Evolutionary conservation across 441 rosid genomes (phyloP), one percentile per base, ranked within the genome.

Genomic region (Raphanus hybrid): DNA sequence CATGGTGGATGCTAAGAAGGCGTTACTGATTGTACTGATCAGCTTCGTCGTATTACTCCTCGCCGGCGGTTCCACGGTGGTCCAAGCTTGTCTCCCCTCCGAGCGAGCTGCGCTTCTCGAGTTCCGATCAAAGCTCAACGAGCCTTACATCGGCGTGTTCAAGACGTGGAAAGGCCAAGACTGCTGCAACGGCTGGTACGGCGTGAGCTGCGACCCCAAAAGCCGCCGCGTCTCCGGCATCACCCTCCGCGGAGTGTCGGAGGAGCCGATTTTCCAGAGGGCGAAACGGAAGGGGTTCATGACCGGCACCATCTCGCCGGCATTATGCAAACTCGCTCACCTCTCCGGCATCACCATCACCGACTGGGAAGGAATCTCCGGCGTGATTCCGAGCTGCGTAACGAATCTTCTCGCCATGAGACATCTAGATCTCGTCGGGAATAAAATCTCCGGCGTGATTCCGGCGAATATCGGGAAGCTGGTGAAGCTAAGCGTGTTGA

Each of bases 111-210:
- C 97, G 3, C 84, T 91, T 15, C 73, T 88, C 0, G 86, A 87
- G 78, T 82, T 94, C 84, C 87, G 85, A 35, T 73, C 90, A 1
- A 86, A 84, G 60, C 96, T 94, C 64, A 85, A 78, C 11, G 99
- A 94, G 80, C 86, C 94, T 0, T 60, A 85, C 82, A 68, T 92
- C 6, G 96, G 97, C 71, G 84, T 94, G 67, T 94, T 94, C 88
- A 79, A 86, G 1, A 77, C 97, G 1, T 94, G 99, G 99, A 86
- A 75, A 4, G 96, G 97, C 58, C 43, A 45, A 26, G 88, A 91
- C 86, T 94, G 99, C 77, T 92, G 97, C 82, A 85, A 82, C 41
- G 86, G 81, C 60, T 92, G 99, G 99, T 87, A 91, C 69, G 99
- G 98, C 59, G 79, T 94, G 18, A 91, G 89, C 77, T 94, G 99